Evolutionary conservation across 2,329 filamentous ascomycete genomes (phyloP).

Genomic region (Dothidotthia symphoricarpi): DNA sequence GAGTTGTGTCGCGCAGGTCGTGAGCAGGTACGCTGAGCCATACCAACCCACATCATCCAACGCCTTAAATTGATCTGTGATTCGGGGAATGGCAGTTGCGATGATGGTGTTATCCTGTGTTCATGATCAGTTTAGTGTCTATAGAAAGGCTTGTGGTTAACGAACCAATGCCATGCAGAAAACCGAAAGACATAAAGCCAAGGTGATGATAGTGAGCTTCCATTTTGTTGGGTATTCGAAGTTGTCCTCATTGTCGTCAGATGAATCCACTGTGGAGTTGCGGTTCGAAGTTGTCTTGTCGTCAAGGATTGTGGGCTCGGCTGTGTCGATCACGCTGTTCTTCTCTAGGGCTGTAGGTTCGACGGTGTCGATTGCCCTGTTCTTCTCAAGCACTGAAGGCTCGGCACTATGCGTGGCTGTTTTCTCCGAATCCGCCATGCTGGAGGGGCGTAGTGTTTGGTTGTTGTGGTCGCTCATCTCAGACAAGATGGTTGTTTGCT

Average conservation of each 20-base stretch:
- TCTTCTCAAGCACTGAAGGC: slow-evolving; percentile 26
- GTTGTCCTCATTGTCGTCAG: slow-evolving; percentile 27
- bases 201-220: slow-evolving; percentile 34
- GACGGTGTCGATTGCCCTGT: slow-evolving; percentile 19
- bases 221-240: slow-evolving; percentile 39
- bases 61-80: slow-evolving; percentile 50
- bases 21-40: slow-evolving; percentile 44
- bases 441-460: slow-evolving; percentile 24
- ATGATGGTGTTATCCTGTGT: slow-evolving; percentile 28
- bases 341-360: slow-evolving; percentile 2
- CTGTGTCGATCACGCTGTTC: slow-evolving; percentile 21
- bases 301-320: slow-evolving; percentile 17
- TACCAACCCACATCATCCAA: slow-evolving; percentile 51
- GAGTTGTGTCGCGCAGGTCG: slow-evolving; percentile 43
- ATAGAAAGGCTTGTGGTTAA: not conserved
- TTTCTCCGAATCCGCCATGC: slow-evolving; percentile 36
- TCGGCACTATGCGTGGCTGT: slow-evolving; percentile 30
- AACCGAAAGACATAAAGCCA: slow-evolving; percentile 38
- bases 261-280: slow-evolving; percentile 16
- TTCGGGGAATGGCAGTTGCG: slow-evolving; percentile 49
- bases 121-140: not conserved
- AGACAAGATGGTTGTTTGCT: too few relatives aligned
- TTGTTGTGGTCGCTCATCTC: slow-evolving; percentile 29
- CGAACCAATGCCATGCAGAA: slow-evolving; percentile 42
- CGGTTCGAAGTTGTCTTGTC: slow-evolving; percentile 15